These are phyloP conservation scores for Claviceps cyperi DNA, from an alignment of 2,329 filamentous ascomycete species.

Conservation along the genomic window DNA sequence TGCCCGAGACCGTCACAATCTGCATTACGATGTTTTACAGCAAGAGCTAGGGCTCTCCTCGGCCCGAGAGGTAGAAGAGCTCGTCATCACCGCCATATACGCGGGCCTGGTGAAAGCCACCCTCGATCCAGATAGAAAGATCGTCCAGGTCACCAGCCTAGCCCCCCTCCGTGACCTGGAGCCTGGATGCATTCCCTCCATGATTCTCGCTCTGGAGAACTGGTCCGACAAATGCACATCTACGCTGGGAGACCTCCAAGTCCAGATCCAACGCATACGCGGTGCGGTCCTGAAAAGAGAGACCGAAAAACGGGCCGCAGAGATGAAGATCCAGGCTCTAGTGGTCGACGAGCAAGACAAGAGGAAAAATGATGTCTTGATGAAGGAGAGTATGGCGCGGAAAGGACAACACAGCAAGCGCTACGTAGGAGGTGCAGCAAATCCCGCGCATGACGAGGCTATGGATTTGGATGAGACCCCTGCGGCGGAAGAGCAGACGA, in stretches of 20 bases:
- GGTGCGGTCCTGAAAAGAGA: constrained; percentile 39
- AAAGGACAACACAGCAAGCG: constrained; percentile 17
- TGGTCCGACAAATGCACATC: constrained; percentile 70
- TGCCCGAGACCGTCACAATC: constrained; percentile 48
- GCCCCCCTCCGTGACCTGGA: constrained; percentile 76
- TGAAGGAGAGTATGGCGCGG: constrained; percentile 13
- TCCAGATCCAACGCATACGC: constrained; percentile 55
- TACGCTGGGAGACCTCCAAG: constrained; percentile 61
- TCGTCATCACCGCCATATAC: constrained; percentile 81
- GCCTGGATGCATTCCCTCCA: constrained; percentile 53
- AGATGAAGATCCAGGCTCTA: constrained; percentile 32
- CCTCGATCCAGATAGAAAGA: constrained; percentile 62
- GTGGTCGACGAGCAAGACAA: constrained; percentile 32
- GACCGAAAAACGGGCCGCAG: constrained; percentile 31
- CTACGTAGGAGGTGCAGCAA: constrained; percentile 28
- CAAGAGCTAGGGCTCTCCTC: constrained; percentile 50
- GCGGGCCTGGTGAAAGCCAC: constrained; percentile 67
- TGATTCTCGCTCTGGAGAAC: constrained; percentile 52
- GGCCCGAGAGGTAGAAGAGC: constrained; percentile 61
- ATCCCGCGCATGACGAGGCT: constrained; percentile 29
- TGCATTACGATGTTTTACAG: constrained; percentile 61
- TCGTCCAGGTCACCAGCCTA: constrained; percentile 65
- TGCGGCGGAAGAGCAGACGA: constrained; percentile 32
- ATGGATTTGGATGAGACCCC: constrained; percentile 44
- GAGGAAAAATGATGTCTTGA: constrained; percentile 15